These are phyloP conservation scores for Pythium plurisporium DNA, from an alignment of 352 stramenopile genomes.

Conservation along the genomic window DNA sequence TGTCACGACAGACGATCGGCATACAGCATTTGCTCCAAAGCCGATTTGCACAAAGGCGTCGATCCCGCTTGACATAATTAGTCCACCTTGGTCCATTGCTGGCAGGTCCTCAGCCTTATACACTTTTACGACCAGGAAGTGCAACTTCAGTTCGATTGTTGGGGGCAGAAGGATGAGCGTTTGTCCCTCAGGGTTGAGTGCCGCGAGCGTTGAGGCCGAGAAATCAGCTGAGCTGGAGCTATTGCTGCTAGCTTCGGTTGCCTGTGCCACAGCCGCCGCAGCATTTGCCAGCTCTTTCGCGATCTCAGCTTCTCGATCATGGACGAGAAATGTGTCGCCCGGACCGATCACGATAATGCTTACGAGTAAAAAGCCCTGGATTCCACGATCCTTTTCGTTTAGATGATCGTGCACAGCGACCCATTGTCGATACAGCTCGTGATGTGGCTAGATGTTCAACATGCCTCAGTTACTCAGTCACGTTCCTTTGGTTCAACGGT, in stretches of 20 bases:
- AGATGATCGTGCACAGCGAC: conserved; percentile 88
- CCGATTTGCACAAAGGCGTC: conserved; percentile 77
- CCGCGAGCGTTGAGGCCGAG: not conserved
- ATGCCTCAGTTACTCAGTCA: not conserved
- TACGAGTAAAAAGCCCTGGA: conserved; percentile 78
- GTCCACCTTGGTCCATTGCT: conserved; percentile 58
- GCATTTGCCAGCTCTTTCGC: conserved; percentile 40
- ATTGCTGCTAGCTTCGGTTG: not conserved
- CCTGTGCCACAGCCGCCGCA: not conserved
- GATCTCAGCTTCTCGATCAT: conserved; percentile 67
- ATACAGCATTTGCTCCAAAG: conserved; percentile 49
- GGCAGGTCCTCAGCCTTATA: conserved; percentile 78
- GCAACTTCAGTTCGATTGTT: conserved; percentile 64
- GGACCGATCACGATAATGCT: conserved; percentile 70
- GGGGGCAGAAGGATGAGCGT: conserved; percentile 69
- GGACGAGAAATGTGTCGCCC: conserved; percentile 57
- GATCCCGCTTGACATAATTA: conserved; percentile 60
- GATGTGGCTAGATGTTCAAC: conserved; percentile 37
- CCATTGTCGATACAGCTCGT: conserved; percentile 89
- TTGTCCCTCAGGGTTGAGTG: conserved; percentile 20
- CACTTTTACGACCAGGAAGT: conserved; percentile 80
- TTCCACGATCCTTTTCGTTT: conserved; percentile 72
- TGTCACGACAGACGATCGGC: conserved; percentile 49
- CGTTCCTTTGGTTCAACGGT: not conserved
- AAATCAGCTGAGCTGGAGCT: not conserved